A percentile compares a stretch with the other conserved stretches of the same genome.
These are phyloP conservation scores for Rutstroemia sp. DNA, from an alignment of 2,329 filamentous ascomycete genomes.

Conservation along the genomic window DNA sequence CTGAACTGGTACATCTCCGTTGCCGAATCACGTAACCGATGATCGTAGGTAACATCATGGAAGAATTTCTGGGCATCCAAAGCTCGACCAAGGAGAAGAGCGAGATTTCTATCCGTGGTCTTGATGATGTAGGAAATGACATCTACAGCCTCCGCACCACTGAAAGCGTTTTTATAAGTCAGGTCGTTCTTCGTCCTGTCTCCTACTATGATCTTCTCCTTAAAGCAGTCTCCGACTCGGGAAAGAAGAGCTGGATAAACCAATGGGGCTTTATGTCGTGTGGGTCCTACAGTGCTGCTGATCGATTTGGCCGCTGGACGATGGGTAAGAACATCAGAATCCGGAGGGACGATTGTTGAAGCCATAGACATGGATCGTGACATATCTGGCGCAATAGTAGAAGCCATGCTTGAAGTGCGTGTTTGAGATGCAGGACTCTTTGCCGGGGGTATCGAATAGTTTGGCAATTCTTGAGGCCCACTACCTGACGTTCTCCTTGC, in stretches of 20 bases:
- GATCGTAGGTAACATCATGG: constrained; percentile 97
- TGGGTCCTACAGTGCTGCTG: constrained; percentile 22
- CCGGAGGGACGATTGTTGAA: constrained; percentile 65
- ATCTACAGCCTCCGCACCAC: constrained; percentile 90
- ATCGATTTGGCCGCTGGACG: constrained; percentile 43
- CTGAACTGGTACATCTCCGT: constrained; percentile 96
- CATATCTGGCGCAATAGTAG: constrained; percentile 34
- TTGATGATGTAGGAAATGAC: constrained; percentile 94
- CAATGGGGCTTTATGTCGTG: constrained; percentile 57
- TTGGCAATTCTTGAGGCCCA: constrained; percentile 23
- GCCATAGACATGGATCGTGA: constrained; percentile 85
- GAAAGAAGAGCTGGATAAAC: constrained; percentile 93
- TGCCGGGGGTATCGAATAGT: constrained; percentile 21
- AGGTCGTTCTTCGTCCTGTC: constrained; percentile 95
- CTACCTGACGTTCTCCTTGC: constrained; percentile 47
- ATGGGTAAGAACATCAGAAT: constrained; percentile 42
- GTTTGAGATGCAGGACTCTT: constrained; percentile 40
- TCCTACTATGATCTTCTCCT: constrained; percentile 75
- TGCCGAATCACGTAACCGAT: constrained; percentile 86
- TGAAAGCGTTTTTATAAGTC: constrained; percentile 95
- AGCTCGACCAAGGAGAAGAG: constrained; percentile 80
- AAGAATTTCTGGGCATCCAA: constrained; percentile 98
- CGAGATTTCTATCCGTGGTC: constrained; percentile 91
- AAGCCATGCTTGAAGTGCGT: constrained; percentile 55
- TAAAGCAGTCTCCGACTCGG: constrained; percentile 87